Percentiles rank a stretch among this genome's conserved stretches.
Evolutionary conservation across 23 red algal genomes (phyloP).

Genomic region (Gracilaria caudata): DNA sequence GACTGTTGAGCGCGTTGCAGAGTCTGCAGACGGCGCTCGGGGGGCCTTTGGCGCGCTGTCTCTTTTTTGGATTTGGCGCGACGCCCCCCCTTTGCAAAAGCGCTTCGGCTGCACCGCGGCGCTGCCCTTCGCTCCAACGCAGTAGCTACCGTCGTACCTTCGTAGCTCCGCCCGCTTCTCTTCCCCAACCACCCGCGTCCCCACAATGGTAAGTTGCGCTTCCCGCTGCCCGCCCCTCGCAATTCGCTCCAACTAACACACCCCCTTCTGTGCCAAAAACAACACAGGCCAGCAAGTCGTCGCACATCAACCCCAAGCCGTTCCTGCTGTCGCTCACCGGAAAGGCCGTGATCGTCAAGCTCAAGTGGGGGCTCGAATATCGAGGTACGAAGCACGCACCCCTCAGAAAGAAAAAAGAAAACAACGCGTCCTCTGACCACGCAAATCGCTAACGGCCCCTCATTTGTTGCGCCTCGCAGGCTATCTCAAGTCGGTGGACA

Average conservation of each 20-base stretch:
- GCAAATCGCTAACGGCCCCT: background rate
- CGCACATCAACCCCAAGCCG: slow-evolving; percentile 80
- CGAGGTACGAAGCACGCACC: slow-evolving; percentile 30
- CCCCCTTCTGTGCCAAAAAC: background rate
- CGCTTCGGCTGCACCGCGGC: no score
- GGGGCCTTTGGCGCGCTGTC: no score
- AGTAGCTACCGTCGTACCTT: no score
- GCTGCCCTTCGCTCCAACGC: no score
- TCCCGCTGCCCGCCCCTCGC: no score
- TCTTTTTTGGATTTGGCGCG: no score
- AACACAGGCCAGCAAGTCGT: slow-evolving; percentile 32
- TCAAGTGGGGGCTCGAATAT: slow-evolving; percentile 99
- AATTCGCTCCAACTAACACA: background rate
- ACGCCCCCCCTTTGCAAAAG: no score
- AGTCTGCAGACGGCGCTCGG: no score
- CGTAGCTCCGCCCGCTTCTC: no score
- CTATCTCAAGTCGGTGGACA: slow-evolving; percentile 81
- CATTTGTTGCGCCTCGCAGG: slow-evolving; percentile 21
- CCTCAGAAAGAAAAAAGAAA: background rate
- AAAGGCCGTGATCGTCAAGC: slow-evolving; percentile 85
- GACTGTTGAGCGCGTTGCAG: no score
- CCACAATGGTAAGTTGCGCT: background rate
- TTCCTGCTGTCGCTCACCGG: slow-evolving; percentile 86
- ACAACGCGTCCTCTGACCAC: background rate
- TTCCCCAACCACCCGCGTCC: no score